Evolutionary conservation across 2,329 filamentous ascomycete species (phyloP).

Genomic region (Ambrosiella beaveri): DNA sequence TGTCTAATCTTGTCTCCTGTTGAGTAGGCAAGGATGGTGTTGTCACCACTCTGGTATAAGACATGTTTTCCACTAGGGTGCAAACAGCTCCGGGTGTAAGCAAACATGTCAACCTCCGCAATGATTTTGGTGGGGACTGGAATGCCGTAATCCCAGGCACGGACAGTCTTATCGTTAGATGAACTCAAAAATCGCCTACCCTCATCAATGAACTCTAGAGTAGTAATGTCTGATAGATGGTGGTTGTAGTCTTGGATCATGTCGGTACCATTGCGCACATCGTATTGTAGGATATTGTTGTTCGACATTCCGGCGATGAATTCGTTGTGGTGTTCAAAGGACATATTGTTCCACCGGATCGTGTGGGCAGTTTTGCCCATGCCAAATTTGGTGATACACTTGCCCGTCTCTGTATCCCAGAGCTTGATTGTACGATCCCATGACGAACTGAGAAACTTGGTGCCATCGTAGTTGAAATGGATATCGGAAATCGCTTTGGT

Average conservation of each 20-base stretch:
- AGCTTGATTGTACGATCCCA: conserved; percentile 95
- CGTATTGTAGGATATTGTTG: conserved; percentile 97
- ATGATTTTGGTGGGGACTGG: conserved; percentile 98
- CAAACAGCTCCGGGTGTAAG: conserved; percentile 67
- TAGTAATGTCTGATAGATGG: conserved; percentile 94
- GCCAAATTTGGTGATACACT: conserved; percentile 73
- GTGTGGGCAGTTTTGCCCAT: conserved; percentile 93
- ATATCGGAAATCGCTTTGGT: conserved; percentile 79
- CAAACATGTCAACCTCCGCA: conserved; percentile 94
- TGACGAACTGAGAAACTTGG: conserved; percentile 73
- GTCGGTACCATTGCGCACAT: conserved; percentile 59
- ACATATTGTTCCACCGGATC: conserved; percentile 85
- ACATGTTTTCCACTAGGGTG: conserved; percentile 91
- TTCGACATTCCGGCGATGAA: conserved; percentile 95
- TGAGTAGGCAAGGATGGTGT: conserved; percentile 92
- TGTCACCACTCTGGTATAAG: conserved; percentile 83
- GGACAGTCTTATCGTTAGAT: conserved; percentile 87
- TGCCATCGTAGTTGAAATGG: conserved; percentile 68
- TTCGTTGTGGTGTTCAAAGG: conserved; percentile 58
- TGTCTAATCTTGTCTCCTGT: conserved; percentile 91
- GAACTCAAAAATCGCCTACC: conserved; percentile 95
- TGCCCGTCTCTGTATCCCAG: conserved; percentile 93
- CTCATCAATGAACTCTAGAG: conserved; percentile 88
- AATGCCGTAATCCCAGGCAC: conserved; percentile 97
- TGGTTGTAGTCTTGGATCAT: conserved; percentile 96